phyloP scores from a whole-genome alignment of 2,329 filamentous ascomycete species.

The Trichoderma atroviride region DNA sequence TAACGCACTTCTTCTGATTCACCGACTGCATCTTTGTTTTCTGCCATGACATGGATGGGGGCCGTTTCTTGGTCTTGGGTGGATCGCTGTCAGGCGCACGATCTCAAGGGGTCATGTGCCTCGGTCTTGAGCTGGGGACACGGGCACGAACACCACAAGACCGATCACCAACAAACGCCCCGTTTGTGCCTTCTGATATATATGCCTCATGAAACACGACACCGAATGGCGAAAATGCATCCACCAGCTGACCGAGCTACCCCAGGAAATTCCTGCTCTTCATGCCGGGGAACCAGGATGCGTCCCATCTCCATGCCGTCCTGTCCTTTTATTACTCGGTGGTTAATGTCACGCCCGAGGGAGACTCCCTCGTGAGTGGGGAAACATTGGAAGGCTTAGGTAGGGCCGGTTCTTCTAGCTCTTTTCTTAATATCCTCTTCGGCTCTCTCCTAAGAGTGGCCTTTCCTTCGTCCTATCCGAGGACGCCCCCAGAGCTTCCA shows the following conservation, averaged over 20 bases:
- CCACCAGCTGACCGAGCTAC: conserved; percentile 28
- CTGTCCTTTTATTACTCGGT: conserved; percentile 90
- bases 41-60: conserved; percentile 13
- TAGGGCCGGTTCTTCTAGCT: conserved; percentile 64
- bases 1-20: neutral
- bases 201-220: neutral
- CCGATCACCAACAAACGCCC: conserved; percentile 7
- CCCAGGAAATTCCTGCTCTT: conserved; percentile 89
- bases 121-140: conserved; percentile 20
- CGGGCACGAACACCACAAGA: conserved; percentile 24
- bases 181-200: neutral
- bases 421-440: conserved; percentile 71
- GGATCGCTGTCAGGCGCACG: conserved; percentile 25
- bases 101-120: conserved; percentile 32
- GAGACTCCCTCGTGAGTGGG: conserved; percentile 89
- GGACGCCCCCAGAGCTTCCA: conserved; percentile 22
- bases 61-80: conserved; percentile 10
- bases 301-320: conserved; percentile 75
- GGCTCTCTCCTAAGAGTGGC: conserved; percentile 73
- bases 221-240: neutral
- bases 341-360: conserved; percentile 87
- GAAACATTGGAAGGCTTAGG: conserved; percentile 91
- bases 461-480: conserved; percentile 45
- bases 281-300: conserved; percentile 66
- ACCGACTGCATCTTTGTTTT: conserved; percentile 20